phyloP scores from a whole-genome alignment of 495 filamentous ascomycete species.

The Copromyces sp. region DNA sequence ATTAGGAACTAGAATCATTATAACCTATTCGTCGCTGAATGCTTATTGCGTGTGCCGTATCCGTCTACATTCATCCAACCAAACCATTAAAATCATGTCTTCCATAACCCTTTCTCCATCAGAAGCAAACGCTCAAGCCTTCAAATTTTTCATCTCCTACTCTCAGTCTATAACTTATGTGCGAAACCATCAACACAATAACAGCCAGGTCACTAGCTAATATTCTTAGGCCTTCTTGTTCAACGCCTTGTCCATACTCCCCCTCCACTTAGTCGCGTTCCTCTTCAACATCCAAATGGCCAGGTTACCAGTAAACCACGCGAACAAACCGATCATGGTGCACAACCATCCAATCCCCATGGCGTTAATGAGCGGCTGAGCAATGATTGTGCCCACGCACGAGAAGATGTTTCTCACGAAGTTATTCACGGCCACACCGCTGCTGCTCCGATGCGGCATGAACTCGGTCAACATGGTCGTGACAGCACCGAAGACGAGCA shows the following conservation, averaged over 20 bases:
- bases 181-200: background rate
- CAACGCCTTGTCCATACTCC: conserved; percentile 48
- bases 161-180: background rate
- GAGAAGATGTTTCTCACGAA: conserved; percentile 82
- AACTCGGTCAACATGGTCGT: conserved; percentile 89
- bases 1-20: background rate
- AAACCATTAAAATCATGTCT: background rate
- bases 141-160: background rate
- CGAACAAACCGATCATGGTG: conserved; percentile 62
- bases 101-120: background rate
- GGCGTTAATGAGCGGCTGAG: conserved; percentile 64
- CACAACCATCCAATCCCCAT: conserved; percentile 88
- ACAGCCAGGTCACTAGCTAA: background rate
- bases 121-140: background rate
- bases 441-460: conserved; percentile 63
- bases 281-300: conserved; percentile 59
- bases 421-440: conserved; percentile 77
- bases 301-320: conserved; percentile 39
- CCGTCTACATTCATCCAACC: background rate
- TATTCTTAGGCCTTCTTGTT: background rate
- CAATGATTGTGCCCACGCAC: conserved; percentile 64
- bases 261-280: conserved; percentile 58
- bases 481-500: conserved; percentile 73
- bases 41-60: background rate
- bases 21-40: background rate